Evolutionary conservation across 1,284 basidiomycete species (phyloP).

Genomic region (Ceratobasidium sp.): DNA sequence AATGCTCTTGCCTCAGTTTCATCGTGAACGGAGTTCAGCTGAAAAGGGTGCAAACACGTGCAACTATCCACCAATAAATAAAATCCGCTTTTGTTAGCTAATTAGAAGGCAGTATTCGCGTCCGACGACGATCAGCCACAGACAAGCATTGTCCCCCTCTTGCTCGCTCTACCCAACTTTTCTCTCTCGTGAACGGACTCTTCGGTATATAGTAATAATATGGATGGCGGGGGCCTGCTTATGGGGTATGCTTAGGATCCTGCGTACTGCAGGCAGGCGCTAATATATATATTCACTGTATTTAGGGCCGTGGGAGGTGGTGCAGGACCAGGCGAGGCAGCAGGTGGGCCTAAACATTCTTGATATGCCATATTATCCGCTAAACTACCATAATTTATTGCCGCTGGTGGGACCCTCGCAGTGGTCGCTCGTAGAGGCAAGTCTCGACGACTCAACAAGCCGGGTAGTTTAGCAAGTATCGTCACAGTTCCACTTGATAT

Average conservation of each 20-base stretch:
- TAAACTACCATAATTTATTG: not conserved
- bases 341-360: not conserved
- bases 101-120: not conserved
- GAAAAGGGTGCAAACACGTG: not conserved
- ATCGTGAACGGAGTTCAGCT: not conserved
- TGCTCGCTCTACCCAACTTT: not conserved
- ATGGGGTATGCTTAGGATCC: not conserved
- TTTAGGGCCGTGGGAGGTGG: too few species aligned
- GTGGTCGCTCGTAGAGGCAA: not conserved
- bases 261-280: too few species aligned
- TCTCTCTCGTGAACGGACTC: not conserved
- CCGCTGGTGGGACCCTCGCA: too few species aligned
- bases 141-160: not conserved
- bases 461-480: constrained; percentile 11
- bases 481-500: constrained; percentile 26
- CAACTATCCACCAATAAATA: not conserved
- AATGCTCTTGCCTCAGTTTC: not conserved
- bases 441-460: not conserved
- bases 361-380: too few species aligned
- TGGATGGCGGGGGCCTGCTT: not conserved
- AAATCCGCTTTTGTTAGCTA: not conserved
- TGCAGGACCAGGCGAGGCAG: not conserved
- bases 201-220: not conserved
- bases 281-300: too few species aligned
- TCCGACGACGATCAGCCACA: not conserved